A percentile compares a stretch with the other conserved stretches of the same genome.
Conservation (phyloP, 805 yeast genomes). For the Candida ponderosae region DNA sequence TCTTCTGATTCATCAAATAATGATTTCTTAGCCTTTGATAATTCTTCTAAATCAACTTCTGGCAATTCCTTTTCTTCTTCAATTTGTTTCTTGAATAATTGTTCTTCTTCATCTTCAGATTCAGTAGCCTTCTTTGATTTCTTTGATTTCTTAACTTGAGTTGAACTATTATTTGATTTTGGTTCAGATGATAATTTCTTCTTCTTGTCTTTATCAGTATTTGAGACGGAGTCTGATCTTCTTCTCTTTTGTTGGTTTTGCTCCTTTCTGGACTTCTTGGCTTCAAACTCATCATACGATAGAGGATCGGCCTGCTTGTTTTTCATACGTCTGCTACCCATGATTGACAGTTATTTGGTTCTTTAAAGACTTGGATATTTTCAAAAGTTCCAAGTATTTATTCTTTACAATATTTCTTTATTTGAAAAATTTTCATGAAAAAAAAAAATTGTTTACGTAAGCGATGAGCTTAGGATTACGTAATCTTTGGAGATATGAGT, state of each 20-base stretch:
- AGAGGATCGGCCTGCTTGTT: constrained; percentile 94
- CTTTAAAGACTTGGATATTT: no score
- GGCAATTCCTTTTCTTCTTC: constrained; percentile 45
- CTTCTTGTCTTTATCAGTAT: constrained; percentile 18
- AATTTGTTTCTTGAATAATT: constrained; percentile 15
- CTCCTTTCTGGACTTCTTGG: constrained; percentile 32
- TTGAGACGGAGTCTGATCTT: constrained; percentile 23
- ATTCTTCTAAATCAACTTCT: constrained; percentile 59
- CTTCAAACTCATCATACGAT: constrained; percentile 72
- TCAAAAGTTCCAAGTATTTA: no score
- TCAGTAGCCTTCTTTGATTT: constrained; percentile 10
- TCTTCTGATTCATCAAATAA: constrained; percentile 56
- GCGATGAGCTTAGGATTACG: no score
- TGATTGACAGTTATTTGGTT: no score
- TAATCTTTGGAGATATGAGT: no score
- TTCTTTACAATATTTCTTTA: neutral
- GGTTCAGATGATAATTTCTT: constrained; percentile 8
- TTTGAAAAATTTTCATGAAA: neutral
- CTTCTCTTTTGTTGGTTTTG: constrained; percentile 25
- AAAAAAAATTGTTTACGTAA: neutral
- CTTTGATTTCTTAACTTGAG: constrained; percentile 1
- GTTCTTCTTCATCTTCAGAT: constrained; percentile 18
- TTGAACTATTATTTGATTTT: constrained; percentile 1
- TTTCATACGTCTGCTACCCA: constrained; percentile 88
- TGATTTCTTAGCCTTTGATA: constrained; percentile 62